Conservation (phyloP, 371 early-diverging fungal genomes). For the Mortierella sp. region DNA sequence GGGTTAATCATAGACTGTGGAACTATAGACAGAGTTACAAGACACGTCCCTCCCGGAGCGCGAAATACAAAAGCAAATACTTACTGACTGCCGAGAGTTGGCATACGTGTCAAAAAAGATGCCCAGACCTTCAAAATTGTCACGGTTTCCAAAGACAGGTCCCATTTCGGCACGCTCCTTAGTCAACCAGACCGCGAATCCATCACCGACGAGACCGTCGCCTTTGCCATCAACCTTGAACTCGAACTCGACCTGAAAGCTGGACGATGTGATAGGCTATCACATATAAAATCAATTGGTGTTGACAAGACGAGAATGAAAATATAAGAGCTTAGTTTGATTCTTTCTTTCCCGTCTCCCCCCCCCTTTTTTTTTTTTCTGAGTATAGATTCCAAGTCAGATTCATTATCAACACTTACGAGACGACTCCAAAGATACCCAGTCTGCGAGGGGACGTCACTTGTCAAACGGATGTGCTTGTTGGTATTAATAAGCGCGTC, state of each 20-base stretch:
- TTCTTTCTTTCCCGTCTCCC: too few relatives aligned
- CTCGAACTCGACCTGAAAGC: constrained; percentile 94
- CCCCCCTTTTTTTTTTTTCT: neutral
- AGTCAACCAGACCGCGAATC: constrained; percentile 94
- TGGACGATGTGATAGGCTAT: constrained; percentile 75
- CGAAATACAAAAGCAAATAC: constrained; percentile 9
- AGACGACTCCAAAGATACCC: constrained; percentile 90
- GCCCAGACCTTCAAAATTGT: constrained; percentile 93
- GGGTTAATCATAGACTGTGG: neutral
- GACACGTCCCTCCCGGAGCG: constrained; percentile 65
- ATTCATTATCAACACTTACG: constrained; percentile 58
- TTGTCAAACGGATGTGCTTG: constrained; percentile 85
- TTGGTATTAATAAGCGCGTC: constrained; percentile 79
- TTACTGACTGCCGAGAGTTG: constrained; percentile 85
- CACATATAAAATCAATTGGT: neutral
- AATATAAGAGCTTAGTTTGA: neutral
- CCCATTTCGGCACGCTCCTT: constrained; percentile 72
- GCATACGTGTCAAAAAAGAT: constrained; percentile 96
- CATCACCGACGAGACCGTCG: constrained; percentile 86
- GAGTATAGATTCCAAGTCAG: too few relatives aligned
- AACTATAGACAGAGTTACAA: neutral
- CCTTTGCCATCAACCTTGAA: constrained; percentile 86
- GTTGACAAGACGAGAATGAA: neutral
- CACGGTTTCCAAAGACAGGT: constrained; percentile 92
- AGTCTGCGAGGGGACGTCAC: constrained; percentile 79